Evolutionary conservation across 306 rosid species (phyloP).

Genomic region (Abrus pulchellus): DNA sequence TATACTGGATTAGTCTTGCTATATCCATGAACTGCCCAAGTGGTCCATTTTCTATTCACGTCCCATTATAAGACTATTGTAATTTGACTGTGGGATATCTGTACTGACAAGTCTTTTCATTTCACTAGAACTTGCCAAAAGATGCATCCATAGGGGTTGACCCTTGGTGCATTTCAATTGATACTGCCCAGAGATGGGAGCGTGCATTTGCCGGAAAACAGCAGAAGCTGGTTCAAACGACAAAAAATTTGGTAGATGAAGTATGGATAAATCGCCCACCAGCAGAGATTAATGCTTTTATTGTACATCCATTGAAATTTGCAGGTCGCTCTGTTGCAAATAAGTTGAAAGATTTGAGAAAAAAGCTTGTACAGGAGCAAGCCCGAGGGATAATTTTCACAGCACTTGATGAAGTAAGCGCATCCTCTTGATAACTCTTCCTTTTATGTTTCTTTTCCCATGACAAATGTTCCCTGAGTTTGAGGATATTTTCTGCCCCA

Average conservation of each 20-base stretch:
- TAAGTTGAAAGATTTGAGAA: slow-evolving; percentile 81
- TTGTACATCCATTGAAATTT: slow-evolving; percentile 73
- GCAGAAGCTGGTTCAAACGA: slow-evolving; percentile 87
- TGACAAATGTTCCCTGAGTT: slow-evolving; percentile 3
- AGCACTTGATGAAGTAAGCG: slow-evolving; percentile 87
- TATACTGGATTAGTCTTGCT: not conserved
- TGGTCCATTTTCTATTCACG: slow-evolving; percentile 26
- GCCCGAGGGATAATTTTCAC: slow-evolving; percentile 78
- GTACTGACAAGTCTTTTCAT: slow-evolving; percentile 45
- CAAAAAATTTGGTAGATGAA: slow-evolving; percentile 90
- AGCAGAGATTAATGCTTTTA: slow-evolving; percentile 65
- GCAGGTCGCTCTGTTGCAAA: slow-evolving; percentile 85
- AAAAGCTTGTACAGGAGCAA: slow-evolving; percentile 65
- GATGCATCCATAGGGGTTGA: slow-evolving; percentile 86
- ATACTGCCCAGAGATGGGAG: slow-evolving; percentile 88
- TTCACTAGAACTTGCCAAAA: slow-evolving; percentile 71
- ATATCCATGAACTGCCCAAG: slow-evolving; percentile 7
- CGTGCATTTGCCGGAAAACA: slow-evolving; percentile 68
- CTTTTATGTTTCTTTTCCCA: slow-evolving; percentile 3
- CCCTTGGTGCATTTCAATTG: slow-evolving; percentile 93
- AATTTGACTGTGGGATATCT: slow-evolving; percentile 20
- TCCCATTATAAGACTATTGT: slow-evolving; percentile 16
- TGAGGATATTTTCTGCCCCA: slow-evolving; percentile 15
- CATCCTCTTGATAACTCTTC: slow-evolving; percentile 29
- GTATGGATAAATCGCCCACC: slow-evolving; percentile 85